phyloP scores from a whole-genome alignment of 495 filamentous ascomycete species.

The Podospora pseudopauciseta region DNA sequence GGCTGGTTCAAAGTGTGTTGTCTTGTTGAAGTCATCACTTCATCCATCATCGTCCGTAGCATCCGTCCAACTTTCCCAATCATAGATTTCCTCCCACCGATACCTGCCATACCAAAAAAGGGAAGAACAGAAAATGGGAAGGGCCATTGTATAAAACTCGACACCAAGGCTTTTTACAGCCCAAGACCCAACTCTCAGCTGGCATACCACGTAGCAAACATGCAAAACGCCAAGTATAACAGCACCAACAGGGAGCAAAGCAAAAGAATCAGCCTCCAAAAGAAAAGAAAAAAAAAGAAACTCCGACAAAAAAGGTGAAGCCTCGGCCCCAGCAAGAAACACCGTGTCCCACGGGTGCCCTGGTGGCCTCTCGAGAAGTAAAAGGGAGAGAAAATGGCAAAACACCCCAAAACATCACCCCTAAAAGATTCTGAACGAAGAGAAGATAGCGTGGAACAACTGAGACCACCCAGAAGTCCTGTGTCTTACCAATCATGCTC shows the following conservation, averaged over 20 bases:
- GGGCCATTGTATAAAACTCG: background rate
- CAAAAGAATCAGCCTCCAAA: background rate
- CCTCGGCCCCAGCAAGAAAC: background rate
- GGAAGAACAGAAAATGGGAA: conserved; percentile 10
- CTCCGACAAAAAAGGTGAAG: background rate
- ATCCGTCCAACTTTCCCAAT: conserved; percentile 4
- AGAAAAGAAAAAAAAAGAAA: background rate
- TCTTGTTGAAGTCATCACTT: conserved; percentile 21
- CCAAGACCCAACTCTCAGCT: background rate
- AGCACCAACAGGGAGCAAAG: conserved; percentile 9
- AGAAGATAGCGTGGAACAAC: conserved; percentile 7
- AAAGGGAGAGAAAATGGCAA: conserved; percentile 7
- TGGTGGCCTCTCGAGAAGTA: background rate
- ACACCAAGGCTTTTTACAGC: background rate
- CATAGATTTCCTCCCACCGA: conserved; percentile 6
- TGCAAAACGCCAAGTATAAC: conserved; percentile 10
- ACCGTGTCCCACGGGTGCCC: background rate
- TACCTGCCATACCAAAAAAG: conserved; percentile 11
- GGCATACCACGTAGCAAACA: background rate
- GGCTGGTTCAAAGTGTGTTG: background rate
- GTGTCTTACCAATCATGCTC: background rate
- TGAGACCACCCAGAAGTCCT: background rate
- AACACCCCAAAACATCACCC: conserved; percentile 10
- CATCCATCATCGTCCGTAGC: conserved; percentile 13
- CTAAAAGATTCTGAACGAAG: conserved; percentile 17